These are phyloP conservation scores for Telfairia occidentalis DNA, from an alignment of 331 rosid genomes.

Conservation along the genomic window DNA sequence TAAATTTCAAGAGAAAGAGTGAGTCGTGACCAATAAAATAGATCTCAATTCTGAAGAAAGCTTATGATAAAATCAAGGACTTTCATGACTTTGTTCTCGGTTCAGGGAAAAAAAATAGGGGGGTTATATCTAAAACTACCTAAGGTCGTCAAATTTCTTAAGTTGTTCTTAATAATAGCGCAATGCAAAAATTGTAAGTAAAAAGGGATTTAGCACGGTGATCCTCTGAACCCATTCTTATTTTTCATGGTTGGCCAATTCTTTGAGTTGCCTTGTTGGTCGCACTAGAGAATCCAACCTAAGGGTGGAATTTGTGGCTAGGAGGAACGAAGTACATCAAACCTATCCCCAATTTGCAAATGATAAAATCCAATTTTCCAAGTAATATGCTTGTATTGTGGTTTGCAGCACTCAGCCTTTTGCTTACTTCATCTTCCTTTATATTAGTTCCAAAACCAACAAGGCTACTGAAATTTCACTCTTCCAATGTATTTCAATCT, in stretches of 20 bases:
- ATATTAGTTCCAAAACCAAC: not conserved
- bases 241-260: not conserved
- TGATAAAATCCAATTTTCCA: not conserved
- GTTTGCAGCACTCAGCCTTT: not conserved
- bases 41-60: too few relatives aligned
- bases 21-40: not conserved
- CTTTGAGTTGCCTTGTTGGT: not conserved
- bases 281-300: not conserved
- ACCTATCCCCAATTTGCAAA: not conserved
- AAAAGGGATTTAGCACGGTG: not conserved
- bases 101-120: too few relatives aligned
- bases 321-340: not conserved
- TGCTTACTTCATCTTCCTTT: not conserved
- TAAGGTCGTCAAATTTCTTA: not conserved
- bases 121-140: too few relatives aligned
- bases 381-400: too few relatives aligned
- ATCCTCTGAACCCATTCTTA: not conserved
- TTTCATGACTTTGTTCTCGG: too few relatives aligned
- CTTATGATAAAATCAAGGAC: too few relatives aligned
- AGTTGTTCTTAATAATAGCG: not conserved
- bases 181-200: not conserved
- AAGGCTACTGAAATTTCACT: not conserved
- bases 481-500: not conserved
- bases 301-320: not conserved
- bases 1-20: not conserved